phyloP scores from a whole-genome alignment of 495 filamentous ascomycete genomes.

The Neurospora sublineolata region DNA sequence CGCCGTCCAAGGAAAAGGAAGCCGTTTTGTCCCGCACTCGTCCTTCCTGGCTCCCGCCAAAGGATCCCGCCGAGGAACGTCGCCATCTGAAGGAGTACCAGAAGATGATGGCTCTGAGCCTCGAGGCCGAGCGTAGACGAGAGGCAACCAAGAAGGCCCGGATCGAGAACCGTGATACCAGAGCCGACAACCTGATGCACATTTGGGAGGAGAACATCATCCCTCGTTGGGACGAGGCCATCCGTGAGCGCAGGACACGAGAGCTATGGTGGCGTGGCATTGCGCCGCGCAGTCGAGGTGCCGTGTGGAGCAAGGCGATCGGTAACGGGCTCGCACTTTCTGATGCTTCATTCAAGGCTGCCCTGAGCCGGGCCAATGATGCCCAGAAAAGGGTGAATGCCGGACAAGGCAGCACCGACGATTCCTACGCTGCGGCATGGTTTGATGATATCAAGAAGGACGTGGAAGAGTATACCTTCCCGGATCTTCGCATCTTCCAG shows the following conservation, averaged over 20 bases:
- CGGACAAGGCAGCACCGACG: slow-evolving; percentile 30
- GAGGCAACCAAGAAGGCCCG: slow-evolving; percentile 38
- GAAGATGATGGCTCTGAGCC: slow-evolving; percentile 75
- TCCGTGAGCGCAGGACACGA: slow-evolving; percentile 62
- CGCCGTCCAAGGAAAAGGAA: slow-evolving; percentile 93
- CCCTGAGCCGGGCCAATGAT: slow-evolving; percentile 61
- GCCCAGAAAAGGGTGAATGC: slow-evolving; percentile 42
- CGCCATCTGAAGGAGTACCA: slow-evolving; percentile 86
- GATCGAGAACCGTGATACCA: slow-evolving; percentile 36
- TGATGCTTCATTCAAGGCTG: slow-evolving; percentile 64
- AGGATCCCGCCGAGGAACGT: slow-evolving; percentile 85
- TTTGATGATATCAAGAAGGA: slow-evolving; percentile 62
- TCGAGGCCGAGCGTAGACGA: slow-evolving; percentile 52
- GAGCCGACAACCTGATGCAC: slow-evolving; percentile 59
- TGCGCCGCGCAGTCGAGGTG: slow-evolving; percentile 63
- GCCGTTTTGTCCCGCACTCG: slow-evolving; percentile 81
- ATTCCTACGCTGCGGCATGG: slow-evolving; percentile 39
- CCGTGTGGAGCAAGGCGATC: slow-evolving; percentile 77
- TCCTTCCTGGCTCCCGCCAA: slow-evolving; percentile 91
- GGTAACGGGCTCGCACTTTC: slow-evolving; percentile 79
- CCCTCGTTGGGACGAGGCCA: slow-evolving; percentile 71
- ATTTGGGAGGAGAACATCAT: slow-evolving; percentile 85
- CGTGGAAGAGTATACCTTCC: slow-evolving; percentile 55
- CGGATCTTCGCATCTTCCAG: slow-evolving; percentile 77
- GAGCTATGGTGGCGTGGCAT: slow-evolving; percentile 94